Evolutionary conservation across 2,329 filamentous ascomycete genomes (phyloP).

Genomic region (Pochonia chlamydosporia): DNA sequence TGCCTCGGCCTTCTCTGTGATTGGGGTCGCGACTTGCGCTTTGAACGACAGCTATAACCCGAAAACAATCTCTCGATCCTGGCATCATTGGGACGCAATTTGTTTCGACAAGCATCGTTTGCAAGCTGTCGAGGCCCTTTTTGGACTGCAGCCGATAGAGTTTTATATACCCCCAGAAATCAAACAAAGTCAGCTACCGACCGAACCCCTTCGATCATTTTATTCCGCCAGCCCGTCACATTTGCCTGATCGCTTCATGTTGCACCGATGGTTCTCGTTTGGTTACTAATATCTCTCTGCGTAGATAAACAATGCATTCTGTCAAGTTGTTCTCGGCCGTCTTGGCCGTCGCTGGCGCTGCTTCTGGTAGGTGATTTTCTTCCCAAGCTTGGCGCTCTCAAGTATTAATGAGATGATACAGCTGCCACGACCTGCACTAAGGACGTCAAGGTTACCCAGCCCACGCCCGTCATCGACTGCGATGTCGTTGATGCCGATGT

Average conservation of each 20-base stretch:
- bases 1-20: conserved; percentile 1
- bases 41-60: background rate
- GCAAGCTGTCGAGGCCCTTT: conserved; percentile 11
- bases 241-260: background rate
- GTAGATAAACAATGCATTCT: conserved; percentile 40
- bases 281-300: conserved; percentile 12
- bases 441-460: conserved; percentile 58
- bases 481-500: conserved; percentile 64
- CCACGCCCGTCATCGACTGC: conserved; percentile 61
- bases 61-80: conserved; percentile 2
- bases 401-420: conserved; percentile 1
- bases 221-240: background rate
- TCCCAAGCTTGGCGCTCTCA: background rate
- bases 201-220: background rate
- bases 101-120: conserved; percentile 17
- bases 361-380: conserved; percentile 33
- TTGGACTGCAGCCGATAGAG: conserved; percentile 17
- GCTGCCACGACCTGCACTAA: conserved; percentile 33
- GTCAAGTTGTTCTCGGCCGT: conserved; percentile 39
- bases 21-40: conserved; percentile 6
- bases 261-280: background rate
- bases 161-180: conserved; percentile 10
- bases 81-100: conserved; percentile 2
- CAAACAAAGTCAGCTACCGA: conserved; percentile 13
- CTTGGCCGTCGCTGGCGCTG: conserved; percentile 35